These are phyloP conservation scores for Trypanosoma avium DNA, from an alignment of 208 protist genomes.

Conservation along the genomic window DNA sequence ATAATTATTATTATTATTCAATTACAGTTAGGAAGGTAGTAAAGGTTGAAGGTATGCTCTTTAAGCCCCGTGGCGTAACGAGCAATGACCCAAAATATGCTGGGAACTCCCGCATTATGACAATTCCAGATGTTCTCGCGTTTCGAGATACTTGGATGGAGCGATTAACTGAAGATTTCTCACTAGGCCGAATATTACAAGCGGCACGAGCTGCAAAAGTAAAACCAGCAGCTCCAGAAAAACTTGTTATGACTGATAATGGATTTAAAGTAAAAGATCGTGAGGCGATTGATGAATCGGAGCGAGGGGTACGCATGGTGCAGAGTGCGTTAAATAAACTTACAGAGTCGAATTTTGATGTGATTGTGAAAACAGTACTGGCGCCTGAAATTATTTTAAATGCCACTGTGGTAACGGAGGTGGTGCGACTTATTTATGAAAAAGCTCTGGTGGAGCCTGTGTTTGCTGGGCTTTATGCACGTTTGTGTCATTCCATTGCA, in stretches of 20 bases:
- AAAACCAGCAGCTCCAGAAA: slow-evolving; percentile 65
- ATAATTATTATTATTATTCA: slow-evolving; percentile 14
- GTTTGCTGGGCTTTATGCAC: slow-evolving; percentile 83
- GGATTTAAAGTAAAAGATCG: slow-evolving; percentile 79
- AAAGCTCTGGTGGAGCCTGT: slow-evolving; percentile 90
- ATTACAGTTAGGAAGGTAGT: neutral
- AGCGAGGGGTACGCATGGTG: slow-evolving; percentile 67
- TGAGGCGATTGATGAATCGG: slow-evolving; percentile 64
- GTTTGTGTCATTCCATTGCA: slow-evolving; percentile 70
- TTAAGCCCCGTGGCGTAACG: slow-evolving; percentile 59
- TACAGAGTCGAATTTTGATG: slow-evolving; percentile 83
- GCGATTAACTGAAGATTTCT: slow-evolving; percentile 58
- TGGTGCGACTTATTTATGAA: slow-evolving; percentile 82
- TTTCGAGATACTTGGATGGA: slow-evolving; percentile 85
- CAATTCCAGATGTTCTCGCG: slow-evolving; percentile 66
- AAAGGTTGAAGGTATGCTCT: slow-evolving; percentile 47
- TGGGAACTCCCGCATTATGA: slow-evolving; percentile 76
- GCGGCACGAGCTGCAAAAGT: slow-evolving; percentile 50
- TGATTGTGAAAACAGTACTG: slow-evolving; percentile 59
- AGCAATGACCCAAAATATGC: slow-evolving; percentile 60
- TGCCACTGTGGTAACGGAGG: slow-evolving; percentile 52
- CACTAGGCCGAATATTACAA: slow-evolving; percentile 62
- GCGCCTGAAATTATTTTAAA: slow-evolving; percentile 73
- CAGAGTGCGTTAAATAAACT: slow-evolving; percentile 88
- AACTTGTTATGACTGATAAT: slow-evolving; percentile 81